These are phyloP conservation scores for Pneumocystis wakefieldiae DNA, from an alignment of 1,139 yeast genomes.

Conservation along the genomic window DNA sequence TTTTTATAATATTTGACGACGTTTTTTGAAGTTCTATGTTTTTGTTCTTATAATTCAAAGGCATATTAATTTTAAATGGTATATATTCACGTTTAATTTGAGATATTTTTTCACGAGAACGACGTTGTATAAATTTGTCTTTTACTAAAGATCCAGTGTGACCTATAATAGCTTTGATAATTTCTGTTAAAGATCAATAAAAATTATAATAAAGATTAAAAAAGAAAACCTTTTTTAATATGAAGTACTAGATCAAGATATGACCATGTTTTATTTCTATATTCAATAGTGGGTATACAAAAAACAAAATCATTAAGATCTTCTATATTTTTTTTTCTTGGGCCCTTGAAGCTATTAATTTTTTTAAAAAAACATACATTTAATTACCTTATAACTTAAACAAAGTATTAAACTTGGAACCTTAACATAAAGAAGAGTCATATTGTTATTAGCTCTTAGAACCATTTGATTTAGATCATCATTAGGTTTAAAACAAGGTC, in stretches of 20 bases:
- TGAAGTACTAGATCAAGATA: conserved; percentile 53
- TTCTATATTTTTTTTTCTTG: conserved; percentile 47
- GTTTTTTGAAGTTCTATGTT: background rate
- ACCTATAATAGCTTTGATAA: conserved; percentile 48
- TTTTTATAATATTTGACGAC: background rate
- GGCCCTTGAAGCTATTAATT: conserved; percentile 29
- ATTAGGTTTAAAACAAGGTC: conserved; percentile 11
- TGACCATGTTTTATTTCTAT: conserved; percentile 62
- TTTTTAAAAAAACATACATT: background rate
- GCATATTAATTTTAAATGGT: background rate
- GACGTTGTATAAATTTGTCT: conserved; percentile 33
- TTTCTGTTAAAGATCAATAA: conserved; percentile 26
- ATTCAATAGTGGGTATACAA: conserved; percentile 48
- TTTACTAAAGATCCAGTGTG: conserved; percentile 72
- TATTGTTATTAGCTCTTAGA: conserved; percentile 48
- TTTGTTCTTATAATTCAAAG: background rate
- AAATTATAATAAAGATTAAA: background rate
- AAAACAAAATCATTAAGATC: conserved; percentile 59
- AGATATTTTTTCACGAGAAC: background rate
- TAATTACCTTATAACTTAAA: conserved; percentile 44
- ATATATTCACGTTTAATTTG: background rate
- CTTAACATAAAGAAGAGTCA: conserved; percentile 46
- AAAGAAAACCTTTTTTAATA: conserved; percentile 33
- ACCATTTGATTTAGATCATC: conserved; percentile 45
- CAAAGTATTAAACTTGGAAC: conserved; percentile 41